These are phyloP conservation scores for Phytophthora pistaciae DNA, from an alignment of 352 stramenopile species.

Conservation along the genomic window DNA sequence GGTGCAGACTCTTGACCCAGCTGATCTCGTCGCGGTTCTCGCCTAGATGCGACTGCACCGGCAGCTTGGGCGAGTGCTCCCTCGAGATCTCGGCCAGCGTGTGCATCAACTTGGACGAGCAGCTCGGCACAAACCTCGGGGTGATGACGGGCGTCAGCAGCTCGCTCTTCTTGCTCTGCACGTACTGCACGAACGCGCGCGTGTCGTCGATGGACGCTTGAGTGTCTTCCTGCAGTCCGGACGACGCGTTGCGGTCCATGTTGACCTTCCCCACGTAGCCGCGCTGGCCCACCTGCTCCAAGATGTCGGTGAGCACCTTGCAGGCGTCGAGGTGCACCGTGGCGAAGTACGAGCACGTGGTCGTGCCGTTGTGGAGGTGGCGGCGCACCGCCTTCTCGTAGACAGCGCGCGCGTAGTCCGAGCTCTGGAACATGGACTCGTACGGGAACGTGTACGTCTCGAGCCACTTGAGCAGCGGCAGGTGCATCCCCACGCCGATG, in stretches of 20 bases:
- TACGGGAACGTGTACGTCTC: conserved; percentile 96
- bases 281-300: conserved; percentile 87
- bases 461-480: conserved; percentile 94
- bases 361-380: conserved; percentile 92
- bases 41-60: conserved; percentile 93
- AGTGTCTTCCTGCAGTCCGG: conserved; percentile 89
- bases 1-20: conserved; percentile 88
- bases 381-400: conserved; percentile 91
- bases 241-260: conserved; percentile 94
- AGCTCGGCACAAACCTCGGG: conserved; percentile 94
- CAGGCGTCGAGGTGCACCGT: conserved; percentile 92
- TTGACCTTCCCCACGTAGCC: conserved; percentile 96
- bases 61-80: conserved; percentile 74
- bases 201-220: conserved; percentile 86
- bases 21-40: conserved; percentile 92
- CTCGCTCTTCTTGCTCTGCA: conserved; percentile 71
- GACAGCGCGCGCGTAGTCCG: conserved; percentile 74
- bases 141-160: conserved; percentile 93
- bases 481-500: conserved; percentile 94
- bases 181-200: conserved; percentile 89
- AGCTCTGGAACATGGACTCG: conserved; percentile 83
- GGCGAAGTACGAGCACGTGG: conserved; percentile 95
- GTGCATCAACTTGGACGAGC: conserved; percentile 86
- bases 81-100: conserved; percentile 83
- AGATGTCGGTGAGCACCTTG: conserved; percentile 92